These are phyloP conservation scores for Eudorina sp. DNA, from an alignment of 139 green algal genomes.

Conservation along the genomic window DNA sequence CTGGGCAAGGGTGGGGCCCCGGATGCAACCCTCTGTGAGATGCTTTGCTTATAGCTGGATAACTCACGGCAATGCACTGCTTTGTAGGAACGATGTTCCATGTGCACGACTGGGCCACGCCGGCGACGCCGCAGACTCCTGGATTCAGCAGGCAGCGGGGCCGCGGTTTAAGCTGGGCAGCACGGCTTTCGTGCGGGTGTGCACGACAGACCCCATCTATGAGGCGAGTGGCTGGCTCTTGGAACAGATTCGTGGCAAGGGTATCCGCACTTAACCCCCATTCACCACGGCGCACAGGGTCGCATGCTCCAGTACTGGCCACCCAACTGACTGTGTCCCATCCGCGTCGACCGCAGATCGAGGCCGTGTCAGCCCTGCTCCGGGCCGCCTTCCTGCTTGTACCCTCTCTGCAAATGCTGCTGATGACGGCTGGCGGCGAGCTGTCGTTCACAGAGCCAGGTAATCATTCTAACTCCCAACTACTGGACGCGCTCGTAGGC, in stretches of 20 bases:
- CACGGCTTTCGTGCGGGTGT: conserved; percentile 36
- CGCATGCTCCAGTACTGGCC: background rate
- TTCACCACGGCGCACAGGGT: too few species aligned
- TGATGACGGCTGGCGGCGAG: conserved; percentile 56
- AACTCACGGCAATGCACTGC: too few species aligned
- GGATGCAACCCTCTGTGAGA: too few species aligned
- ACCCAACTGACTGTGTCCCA: too few species aligned
- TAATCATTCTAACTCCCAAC: too few species aligned
- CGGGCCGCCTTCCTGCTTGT: conserved; percentile 41
- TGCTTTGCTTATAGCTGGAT: background rate
- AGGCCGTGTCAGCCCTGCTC: conserved; percentile 49
- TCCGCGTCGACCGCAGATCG: conserved; percentile 49
- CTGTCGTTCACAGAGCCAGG: conserved; percentile 42
- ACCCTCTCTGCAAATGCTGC: conserved; percentile 31
- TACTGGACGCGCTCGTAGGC: too few species aligned
- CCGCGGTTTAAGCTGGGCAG: conserved; percentile 36
- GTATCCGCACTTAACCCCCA: too few species aligned
- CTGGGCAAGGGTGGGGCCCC: too few species aligned
- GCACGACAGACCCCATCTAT: background rate
- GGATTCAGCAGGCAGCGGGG: conserved; percentile 4
- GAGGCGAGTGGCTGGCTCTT: too few species aligned
- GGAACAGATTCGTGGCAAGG: too few species aligned
- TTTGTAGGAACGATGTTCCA: conserved; percentile 47
- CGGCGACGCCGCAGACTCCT: background rate
- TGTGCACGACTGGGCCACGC: background rate